Base-by-base conservation (phyloP, 2,329 filamentous ascomycete genomes). In the Hysterium pulicare region DNA sequence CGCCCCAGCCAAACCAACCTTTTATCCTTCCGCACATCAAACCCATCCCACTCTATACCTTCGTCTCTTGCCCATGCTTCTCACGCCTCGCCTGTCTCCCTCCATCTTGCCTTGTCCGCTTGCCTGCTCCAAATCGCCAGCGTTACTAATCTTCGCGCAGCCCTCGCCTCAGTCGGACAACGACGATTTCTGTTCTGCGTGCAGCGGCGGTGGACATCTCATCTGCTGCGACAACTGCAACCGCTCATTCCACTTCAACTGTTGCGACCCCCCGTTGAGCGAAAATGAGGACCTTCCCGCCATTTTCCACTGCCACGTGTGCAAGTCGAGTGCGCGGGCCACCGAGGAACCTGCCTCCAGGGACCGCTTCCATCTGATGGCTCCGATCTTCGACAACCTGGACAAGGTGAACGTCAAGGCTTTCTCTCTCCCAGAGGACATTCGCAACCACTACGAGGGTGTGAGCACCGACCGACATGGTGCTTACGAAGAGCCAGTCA, bases 201-300 rank as follows among this genome's bases (percentile, higher is more conserved):
- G 93, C 70, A 82, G 84, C 58, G 86, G 86, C 50, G 86, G 82
- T 53, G 91, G 91, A 44, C 82, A 89, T 54, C 79, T 98, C 49
- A 78, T 97, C 51, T 96, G 90, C 70, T 98, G 93, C 68, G 93
- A 97, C 71, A 87, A 86, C 49, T 98, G 93, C 70, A 81, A 84
- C 47, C 82, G 88, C 53, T 88, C 90, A 5, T 96, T 94, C 69
- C 93, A 97, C 68, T 89, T 93, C 63, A 77, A 81, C 46, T 97
- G 93, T 65, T 81, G 93, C 53, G 86, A 94, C 66, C 90, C 91
- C 48, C 85, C 88, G 30, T 73, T 89, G 53, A 55, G 53, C 35
- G 55, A 62, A 21, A 76, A 82, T 42, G 77, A 35, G 13, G 48
- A 57, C 24, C 55, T 61, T 41, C 61, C 62, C 26, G 56, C 60